These are phyloP conservation scores for Quercus tomentella DNA, from an alignment of 331 rosid species.

Conservation along the genomic window DNA sequence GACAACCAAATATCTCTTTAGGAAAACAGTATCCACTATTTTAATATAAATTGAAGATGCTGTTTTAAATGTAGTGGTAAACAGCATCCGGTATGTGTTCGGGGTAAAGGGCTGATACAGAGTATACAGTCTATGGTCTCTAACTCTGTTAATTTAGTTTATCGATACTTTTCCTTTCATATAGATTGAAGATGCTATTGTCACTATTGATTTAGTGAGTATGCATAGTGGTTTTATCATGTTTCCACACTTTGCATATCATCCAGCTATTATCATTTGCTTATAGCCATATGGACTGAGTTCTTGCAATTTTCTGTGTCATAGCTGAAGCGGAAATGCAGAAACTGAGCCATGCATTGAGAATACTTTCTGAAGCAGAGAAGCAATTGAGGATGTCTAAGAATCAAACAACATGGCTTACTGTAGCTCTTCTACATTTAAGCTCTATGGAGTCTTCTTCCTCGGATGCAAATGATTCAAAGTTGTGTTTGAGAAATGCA, in stretches of 20 bases:
- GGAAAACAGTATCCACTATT: no score
- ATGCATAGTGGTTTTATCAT: not conserved
- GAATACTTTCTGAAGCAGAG: conserved; percentile 75
- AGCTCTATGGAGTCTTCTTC: conserved; percentile 57
- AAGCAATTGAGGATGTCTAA: conserved; percentile 79
- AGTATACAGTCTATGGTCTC: no score
- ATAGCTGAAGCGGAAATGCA: conserved; percentile 63
- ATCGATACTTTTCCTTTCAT: no score
- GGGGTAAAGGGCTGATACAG: no score
- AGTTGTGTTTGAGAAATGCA: conserved; percentile 32
- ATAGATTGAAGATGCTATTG: no score
- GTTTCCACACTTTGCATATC: not conserved
- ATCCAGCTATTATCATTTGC: conserved; percentile 11
- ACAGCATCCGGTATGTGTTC: no score
- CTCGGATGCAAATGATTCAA: conserved; percentile 37
- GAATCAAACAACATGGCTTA: conserved; percentile 86
- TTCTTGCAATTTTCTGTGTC: conserved; percentile 9
- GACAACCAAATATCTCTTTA: no score
- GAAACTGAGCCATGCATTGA: conserved; percentile 68
- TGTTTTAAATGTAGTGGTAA: no score
- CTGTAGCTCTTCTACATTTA: conserved; percentile 81
- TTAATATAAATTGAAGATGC: no score
- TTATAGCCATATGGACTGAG: conserved; percentile 10
- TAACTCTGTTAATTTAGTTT: no score
- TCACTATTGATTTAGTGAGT: not conserved